Evolutionary conservation across 2,329 filamentous ascomycete genomes (phyloP).

Genomic region (Helicocarpus griseus): DNA sequence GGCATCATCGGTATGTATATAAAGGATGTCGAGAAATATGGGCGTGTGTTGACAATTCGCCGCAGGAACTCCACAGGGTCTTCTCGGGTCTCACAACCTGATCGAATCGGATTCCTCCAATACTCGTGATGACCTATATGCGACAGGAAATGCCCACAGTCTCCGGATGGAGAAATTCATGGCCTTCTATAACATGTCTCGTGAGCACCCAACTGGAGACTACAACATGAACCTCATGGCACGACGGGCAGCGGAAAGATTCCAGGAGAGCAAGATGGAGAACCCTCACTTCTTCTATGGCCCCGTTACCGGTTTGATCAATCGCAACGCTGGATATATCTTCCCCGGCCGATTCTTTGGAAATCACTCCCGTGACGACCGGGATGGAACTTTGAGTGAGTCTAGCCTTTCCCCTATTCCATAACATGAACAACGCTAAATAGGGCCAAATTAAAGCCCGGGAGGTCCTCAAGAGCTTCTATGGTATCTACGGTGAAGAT

Average conservation of each 20-base stretch:
- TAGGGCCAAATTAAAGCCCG: constrained; percentile 21
- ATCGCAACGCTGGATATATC: constrained; percentile 40
- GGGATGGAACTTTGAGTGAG: constrained; percentile 29
- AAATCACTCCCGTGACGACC: constrained; percentile 37
- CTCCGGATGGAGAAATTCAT: constrained; percentile 46
- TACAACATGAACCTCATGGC: constrained; percentile 36
- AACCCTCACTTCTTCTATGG: constrained; percentile 49
- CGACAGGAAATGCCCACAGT: constrained; percentile 40
- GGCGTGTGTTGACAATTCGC: constrained; percentile 5
- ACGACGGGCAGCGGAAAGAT: constrained; percentile 36
- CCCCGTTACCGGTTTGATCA: constrained; percentile 42
- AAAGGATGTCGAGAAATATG: neutral
- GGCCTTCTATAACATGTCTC: constrained; percentile 35
- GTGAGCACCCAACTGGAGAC: constrained; percentile 20
- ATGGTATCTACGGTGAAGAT: constrained; percentile 35
- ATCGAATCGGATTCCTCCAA: constrained; percentile 47
- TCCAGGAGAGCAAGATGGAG: constrained; percentile 38
- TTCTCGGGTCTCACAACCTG: constrained; percentile 45
- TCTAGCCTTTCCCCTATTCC: neutral
- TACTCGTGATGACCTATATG: constrained; percentile 45
- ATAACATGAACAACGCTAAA: neutral
- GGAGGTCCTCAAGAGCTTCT: constrained; percentile 39
- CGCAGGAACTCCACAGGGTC: constrained; percentile 36
- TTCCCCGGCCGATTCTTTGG: constrained; percentile 36
- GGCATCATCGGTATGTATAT: constrained; percentile 32